Base-by-base conservation (phyloP, 345 rosid genomes). In the Crucihimalaya himalaica region DNA sequence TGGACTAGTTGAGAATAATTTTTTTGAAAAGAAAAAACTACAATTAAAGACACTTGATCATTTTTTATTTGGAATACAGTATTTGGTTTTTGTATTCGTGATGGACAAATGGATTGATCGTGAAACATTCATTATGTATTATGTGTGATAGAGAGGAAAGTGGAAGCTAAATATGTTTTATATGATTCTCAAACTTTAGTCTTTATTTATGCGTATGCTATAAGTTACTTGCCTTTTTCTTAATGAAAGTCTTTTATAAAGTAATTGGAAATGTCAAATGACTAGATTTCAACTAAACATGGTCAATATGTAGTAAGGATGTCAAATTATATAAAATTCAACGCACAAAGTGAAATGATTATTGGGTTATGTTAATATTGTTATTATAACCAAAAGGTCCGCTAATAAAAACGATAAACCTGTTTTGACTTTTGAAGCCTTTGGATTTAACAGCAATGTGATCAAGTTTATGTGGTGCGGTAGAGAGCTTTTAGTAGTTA, bases 221-320 rank as follows among this genome's bases (percentile, higher is more conserved):
- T 72, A 59, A 74, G 73, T 50, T 59, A 58, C 37, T 57, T 48
- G 31, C 47, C 19, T 56, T 66, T 40, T 55, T n/a, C 59, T 35
- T 66, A 37, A 23, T 65, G 40, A 45, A 55, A 54, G 4, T 73
- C 16, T 23, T 32, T 25, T 8, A n/a, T 4, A 3, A 35, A 10
- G 34, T 28, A 39, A 27, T 11, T 53, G 58, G 58, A 34, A 53
- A 54, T 68, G 79, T 63, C 27, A 55, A 70, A 70, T 76, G 75
- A 76, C 75, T 76, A 69, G 75, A 70, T 63, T 46, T 45, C 75
- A 69, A 76, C 80, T 76, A 35, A 43, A 43, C 8, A 51, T 51
- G 19, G 51, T 63, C 51, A 61, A 69, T 34, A 42, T 40, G 63
- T 51, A 40, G 55, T 20, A 74, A 58, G 45, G 32, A 58, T 57